Conservation (phyloP, 1,284 basidiomycete genomes). For the Tylopilus sp. region DNA sequence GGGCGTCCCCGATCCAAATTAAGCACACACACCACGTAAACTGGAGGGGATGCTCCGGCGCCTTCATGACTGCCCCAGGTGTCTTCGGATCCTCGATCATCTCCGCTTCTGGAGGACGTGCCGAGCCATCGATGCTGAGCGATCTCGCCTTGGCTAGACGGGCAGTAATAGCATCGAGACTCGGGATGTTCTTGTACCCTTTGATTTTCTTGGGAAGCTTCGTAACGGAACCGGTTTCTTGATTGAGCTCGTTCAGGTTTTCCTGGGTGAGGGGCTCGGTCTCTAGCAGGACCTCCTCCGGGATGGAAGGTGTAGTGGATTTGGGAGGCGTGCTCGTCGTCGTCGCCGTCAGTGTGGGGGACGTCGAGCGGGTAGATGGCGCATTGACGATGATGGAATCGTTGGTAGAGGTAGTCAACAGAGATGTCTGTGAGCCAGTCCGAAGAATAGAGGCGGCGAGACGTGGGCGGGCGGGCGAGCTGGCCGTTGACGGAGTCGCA, state of each 20-base stretch:
- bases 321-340: constrained; percentile 47
- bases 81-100: constrained; percentile 76
- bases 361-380: constrained; percentile 53
- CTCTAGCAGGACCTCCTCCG: constrained; percentile 33
- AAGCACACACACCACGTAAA: constrained; percentile 63
- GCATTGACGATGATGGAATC: constrained; percentile 63
- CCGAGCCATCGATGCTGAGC: constrained; percentile 65
- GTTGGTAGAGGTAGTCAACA: constrained; percentile 48
- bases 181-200: constrained; percentile 83
- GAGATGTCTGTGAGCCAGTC: constrained; percentile 55
- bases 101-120: constrained; percentile 67
- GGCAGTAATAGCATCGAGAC: constrained; percentile 74
- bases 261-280: constrained; percentile 58
- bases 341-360: constrained; percentile 34
- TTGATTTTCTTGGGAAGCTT: constrained; percentile 42
- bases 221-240: constrained; percentile 36
- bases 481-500: constrained; percentile 32
- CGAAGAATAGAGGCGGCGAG: constrained; percentile 68
- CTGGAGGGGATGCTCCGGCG: constrained; percentile 78
- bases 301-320: constrained; percentile 39
- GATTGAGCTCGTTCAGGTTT: constrained; percentile 54
- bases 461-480: constrained; percentile 51
- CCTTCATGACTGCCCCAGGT: constrained; percentile 65
- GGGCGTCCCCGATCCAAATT: neutral
- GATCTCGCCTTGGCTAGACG: constrained; percentile 63